phyloP scores from a whole-genome alignment of 202 grass and related monocot genomes.

The Carex sylvatica region DNA sequence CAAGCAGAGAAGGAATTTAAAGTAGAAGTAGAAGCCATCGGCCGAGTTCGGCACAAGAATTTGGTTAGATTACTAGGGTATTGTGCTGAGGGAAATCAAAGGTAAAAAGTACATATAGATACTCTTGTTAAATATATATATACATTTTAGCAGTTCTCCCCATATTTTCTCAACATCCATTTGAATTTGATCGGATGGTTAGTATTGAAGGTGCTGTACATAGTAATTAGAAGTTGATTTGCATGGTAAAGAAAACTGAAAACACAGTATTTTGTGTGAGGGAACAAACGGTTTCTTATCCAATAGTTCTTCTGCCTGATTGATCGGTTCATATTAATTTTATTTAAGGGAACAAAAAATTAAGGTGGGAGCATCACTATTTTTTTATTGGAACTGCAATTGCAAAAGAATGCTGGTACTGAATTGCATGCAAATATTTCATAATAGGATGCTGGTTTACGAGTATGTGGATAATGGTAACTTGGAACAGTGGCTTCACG shows the following conservation, averaged over 20 bases:
- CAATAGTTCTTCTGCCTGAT: background rate
- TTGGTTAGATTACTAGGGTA: conserved; percentile 83
- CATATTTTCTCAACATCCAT: background rate
- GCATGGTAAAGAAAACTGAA: background rate
- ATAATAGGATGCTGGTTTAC: conserved; percentile 81
- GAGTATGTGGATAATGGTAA: conserved; percentile 88
- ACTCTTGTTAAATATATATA: background rate
- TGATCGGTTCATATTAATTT: background rate
- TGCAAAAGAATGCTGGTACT: conserved; percentile 3
- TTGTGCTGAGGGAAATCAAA: conserved; percentile 88
- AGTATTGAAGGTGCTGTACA: background rate
- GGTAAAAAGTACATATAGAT: conserved; percentile 44
- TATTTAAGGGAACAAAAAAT: background rate
- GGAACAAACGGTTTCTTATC: background rate
- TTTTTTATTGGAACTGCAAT: background rate
- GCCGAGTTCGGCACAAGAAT: conserved; percentile 90
- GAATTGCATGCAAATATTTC: conserved; percentile 19
- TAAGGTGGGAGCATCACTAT: background rate
- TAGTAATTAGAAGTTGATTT: background rate
- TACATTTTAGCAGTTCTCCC: background rate
- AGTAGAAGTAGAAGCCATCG: conserved; percentile 93
- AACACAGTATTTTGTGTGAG: background rate
- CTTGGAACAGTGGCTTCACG: conserved; percentile 93
- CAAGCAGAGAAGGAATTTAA: conserved; percentile 96
- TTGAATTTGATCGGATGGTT: background rate